Base-by-base conservation (phyloP, 495 filamentous ascomycete species). In the Aspergillus biplanus region DNA sequence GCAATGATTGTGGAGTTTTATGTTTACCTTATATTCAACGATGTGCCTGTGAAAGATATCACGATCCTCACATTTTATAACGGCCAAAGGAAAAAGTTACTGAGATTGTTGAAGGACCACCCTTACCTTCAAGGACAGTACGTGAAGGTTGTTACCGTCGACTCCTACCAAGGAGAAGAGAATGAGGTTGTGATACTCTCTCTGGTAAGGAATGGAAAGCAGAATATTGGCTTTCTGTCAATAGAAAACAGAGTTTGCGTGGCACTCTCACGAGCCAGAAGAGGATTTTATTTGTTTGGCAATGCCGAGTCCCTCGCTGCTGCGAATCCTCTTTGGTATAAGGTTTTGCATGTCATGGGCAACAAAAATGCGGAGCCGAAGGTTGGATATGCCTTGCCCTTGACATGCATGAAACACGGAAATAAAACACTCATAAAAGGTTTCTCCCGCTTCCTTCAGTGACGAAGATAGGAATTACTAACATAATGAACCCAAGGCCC, bases 81-180 rank as follows among this genome's bases (percentile, higher is more conserved):
- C 50, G 94, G 92, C 13, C 94, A 99, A 66, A 82, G 87, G 44
- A 90, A 90, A 66, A 71, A 78, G 5, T 76, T 97, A 8, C 64
- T 87, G 0, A 80, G 72, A 35, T 68, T 76, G 3, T 70, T 93
- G 50, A 83, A 74, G 48, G 73, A 63, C 18, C 80, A 87, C 50
- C 63, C 71, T 0, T 80, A 83, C 52, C 76, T 92, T 1, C 69
- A 73, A 60, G 76, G 74, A 7, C 56, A 66, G 0, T 70, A 73
- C 37, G 82, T 90, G 67, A 92, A 91, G 31, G 87, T 97, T 1
- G 83, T 81, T 44, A 97, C 95, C 0, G 91, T 98, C 0, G 95
- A 98, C 68, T 93, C 91, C 0, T 97, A 94, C 71, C 95, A 98
- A 70, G 94, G 94, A 33, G 92, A 97, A 70, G 93, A 98, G 67